A percentile compares a stretch with the other conserved stretches of the same genome.
Conservation (phyloP, 1,284 basidiomycete species). For the Austroboletus novae-zelandiae region DNA sequence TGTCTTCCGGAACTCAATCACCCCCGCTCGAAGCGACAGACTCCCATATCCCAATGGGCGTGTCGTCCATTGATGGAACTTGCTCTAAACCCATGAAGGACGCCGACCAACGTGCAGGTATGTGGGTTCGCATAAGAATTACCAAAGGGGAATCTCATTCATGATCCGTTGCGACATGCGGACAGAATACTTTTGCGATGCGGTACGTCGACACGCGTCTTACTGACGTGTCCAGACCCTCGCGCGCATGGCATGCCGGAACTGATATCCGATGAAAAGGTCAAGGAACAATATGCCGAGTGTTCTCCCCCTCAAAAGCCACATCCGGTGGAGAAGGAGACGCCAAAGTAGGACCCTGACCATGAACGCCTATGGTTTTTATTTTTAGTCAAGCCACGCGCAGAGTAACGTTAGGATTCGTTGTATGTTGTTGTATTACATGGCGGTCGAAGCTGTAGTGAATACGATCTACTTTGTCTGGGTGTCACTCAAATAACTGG, state of each 20-base stretch:
- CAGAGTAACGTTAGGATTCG: no score
- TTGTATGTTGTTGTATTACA: no score
- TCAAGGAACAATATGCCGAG: constrained; percentile 24
- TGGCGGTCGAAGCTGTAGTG: no score
- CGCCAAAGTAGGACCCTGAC: not conserved
- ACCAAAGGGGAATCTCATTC: not conserved
- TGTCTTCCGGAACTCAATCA: constrained; percentile 43
- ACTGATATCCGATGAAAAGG: constrained; percentile 4
- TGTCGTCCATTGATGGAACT: constrained; percentile 43
- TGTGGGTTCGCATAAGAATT: constrained; percentile 3
- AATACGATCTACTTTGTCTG: constrained; percentile 12
- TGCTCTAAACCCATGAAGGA: constrained; percentile 32
- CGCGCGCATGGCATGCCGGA: not conserved
- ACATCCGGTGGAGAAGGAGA: constrained; percentile 9
- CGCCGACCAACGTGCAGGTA: constrained; percentile 31
- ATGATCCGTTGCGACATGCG: not conserved
- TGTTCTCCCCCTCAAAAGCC: constrained; percentile 13
- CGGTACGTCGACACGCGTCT: constrained; percentile 14
- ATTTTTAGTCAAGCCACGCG: not conserved
- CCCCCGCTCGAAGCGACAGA: constrained; percentile 50
- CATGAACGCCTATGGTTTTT: not conserved
- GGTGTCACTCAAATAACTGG: constrained; percentile 31
- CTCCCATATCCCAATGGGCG: constrained; percentile 46
- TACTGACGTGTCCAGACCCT: not conserved
- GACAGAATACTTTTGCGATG: constrained; percentile 30